phyloP scores from a whole-genome alignment of 2,329 filamentous ascomycete species.

The Lithohypha guttulata region DNA sequence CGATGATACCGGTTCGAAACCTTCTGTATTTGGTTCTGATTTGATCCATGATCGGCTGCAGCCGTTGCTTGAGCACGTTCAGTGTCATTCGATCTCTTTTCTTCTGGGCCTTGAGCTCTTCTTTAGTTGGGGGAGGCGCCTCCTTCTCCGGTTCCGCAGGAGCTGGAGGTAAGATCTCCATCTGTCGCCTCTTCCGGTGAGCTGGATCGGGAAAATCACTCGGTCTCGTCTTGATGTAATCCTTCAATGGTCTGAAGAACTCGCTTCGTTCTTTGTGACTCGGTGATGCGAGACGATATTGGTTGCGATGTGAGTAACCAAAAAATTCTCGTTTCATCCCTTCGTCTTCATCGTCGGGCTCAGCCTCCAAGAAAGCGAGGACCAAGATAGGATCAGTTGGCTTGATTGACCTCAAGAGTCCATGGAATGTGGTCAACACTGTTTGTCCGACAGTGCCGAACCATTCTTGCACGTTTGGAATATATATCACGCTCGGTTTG shows the following conservation, averaged over 20 bases:
- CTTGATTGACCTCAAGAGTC: conserved; percentile 70
- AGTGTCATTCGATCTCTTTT: conserved; percentile 73
- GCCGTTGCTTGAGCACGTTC: conserved; percentile 75
- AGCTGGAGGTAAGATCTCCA: conserved; percentile 67
- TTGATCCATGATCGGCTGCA: conserved; percentile 95
- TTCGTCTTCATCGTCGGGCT: conserved; percentile 54
- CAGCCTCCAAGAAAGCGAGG: conserved; percentile 72
- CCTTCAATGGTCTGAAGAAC: conserved; percentile 66
- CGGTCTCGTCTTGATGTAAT: conserved; percentile 68
- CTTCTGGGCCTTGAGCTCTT: conserved; percentile 68
- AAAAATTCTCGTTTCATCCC: conserved; percentile 67
- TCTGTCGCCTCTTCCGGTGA: conserved; percentile 72
- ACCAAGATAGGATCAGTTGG: conserved; percentile 83
- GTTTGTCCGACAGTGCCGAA: conserved; percentile 56
- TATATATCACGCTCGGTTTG: conserved; percentile 91
- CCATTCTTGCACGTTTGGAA: conserved; percentile 85
- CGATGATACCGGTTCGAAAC: conserved; percentile 71
- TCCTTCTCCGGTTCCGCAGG: conserved; percentile 58
- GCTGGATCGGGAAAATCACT: conserved; percentile 77
- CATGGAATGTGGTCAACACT: conserved; percentile 68
- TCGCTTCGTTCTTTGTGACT: conserved; percentile 53
- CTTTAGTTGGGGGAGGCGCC: conserved; percentile 55
- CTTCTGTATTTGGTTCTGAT: conserved; percentile 83
- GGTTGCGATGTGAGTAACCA: conserved; percentile 70
- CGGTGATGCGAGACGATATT: conserved; percentile 59